A percentile compares a stretch with the other conserved stretches of the same genome.
These are phyloP conservation scores for Lagenaria siceraria DNA, from an alignment of 306 rosid species.

Conservation along the genomic window DNA sequence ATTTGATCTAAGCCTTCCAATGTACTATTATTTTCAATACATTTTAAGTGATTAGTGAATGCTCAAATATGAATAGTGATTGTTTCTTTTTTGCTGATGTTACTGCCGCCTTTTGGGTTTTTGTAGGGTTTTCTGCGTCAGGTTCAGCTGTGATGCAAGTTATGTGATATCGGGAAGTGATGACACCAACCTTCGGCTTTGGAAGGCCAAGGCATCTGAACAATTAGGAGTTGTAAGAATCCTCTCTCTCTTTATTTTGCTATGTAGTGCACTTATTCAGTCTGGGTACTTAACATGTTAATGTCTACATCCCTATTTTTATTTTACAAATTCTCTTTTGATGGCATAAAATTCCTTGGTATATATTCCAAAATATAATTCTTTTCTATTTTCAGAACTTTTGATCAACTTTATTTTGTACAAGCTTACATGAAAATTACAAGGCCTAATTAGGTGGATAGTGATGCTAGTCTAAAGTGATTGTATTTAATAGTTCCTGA, in stretches of 20 bases:
- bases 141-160: conserved; percentile 85
- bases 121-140: conserved; percentile 84
- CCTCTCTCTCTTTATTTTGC: neutral
- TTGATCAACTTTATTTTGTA: neutral
- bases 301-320: neutral
- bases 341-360: neutral
- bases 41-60: neutral
- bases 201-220: conserved; percentile 96
- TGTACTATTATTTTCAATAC: neutral
- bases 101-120: neutral
- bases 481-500: too few species aligned
- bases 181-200: conserved; percentile 87
- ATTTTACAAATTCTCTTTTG: neutral
- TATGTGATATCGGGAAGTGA: conserved; percentile 94
- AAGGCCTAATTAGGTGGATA: neutral
- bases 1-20: neutral
- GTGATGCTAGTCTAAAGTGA: neutral
- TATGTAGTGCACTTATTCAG: neutral
- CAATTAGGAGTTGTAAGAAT: conserved; percentile 89
- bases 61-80: neutral
- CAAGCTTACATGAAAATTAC: neutral
- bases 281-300: neutral
- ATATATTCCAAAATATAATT: neutral
- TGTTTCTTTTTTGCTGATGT: neutral
- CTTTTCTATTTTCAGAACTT: neutral